Conservation (phyloP, 225 moss, liverwort and hornwort species). For the Climacium dendroides region DNA sequence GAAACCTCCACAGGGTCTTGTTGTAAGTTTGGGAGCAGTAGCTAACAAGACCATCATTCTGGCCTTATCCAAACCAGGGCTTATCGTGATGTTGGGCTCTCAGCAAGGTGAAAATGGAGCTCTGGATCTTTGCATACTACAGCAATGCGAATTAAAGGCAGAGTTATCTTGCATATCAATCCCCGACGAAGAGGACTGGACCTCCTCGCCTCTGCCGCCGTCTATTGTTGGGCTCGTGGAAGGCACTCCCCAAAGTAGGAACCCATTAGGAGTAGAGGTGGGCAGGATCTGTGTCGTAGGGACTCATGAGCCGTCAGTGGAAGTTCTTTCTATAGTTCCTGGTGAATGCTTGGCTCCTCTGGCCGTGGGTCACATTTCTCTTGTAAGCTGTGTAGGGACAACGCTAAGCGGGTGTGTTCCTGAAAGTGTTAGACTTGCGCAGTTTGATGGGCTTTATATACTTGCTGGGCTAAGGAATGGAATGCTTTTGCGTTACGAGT, state of each 20-base stretch:
- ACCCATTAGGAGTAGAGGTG: conserved; percentile 49
- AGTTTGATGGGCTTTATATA: conserved; percentile 84
- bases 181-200: conserved; percentile 69
- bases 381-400: conserved; percentile 71
- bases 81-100: conserved; percentile 74
- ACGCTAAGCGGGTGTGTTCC: conserved; percentile 87
- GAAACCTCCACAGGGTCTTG: conserved; percentile 58
- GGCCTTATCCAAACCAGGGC: conserved; percentile 86
- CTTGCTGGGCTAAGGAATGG: conserved; percentile 94
- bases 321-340: conserved; percentile 77
- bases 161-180: conserved; percentile 96
- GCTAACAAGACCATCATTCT: conserved; percentile 65
- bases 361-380: conserved; percentile 74
- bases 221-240: conserved; percentile 48
- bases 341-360: conserved; percentile 64
- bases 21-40: conserved; percentile 87
- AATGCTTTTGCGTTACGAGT: conserved; percentile 90
- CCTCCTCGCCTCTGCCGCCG: conserved; percentile 45
- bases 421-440: conserved; percentile 83
- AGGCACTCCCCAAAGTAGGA: conserved; percentile 33
- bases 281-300: conserved; percentile 92
- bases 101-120: conserved; percentile 21
- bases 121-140: conserved; percentile 55
- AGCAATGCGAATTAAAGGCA: conserved; percentile 66
- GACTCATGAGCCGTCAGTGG: conserved; percentile 93